Evolutionary conservation across 805 yeast species (phyloP).

Genomic region (Starmerella tilneyi): DNA sequence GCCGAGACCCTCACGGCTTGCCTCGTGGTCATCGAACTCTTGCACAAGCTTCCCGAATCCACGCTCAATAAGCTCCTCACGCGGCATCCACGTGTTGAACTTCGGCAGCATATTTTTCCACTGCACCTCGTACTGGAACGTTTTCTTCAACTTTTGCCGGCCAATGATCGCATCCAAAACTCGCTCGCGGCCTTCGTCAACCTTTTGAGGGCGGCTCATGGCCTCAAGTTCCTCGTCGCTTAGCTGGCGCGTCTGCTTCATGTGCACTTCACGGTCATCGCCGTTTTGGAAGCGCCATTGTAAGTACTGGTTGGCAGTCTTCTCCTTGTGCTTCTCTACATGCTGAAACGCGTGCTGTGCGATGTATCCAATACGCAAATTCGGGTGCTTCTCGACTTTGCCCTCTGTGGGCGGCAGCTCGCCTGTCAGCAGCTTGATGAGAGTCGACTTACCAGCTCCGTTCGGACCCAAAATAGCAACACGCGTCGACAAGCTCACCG

Average conservation of each 20-base stretch:
- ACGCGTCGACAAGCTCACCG: slow-evolving; percentile 90
- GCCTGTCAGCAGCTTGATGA: slow-evolving; percentile 86
- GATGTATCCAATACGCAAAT: slow-evolving; percentile 93
- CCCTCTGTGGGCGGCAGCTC: slow-evolving; percentile 81
- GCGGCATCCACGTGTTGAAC: slow-evolving; percentile 86
- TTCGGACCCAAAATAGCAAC: slow-evolving; percentile 95
- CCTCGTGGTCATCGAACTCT: slow-evolving; percentile 97
- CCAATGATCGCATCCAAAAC: slow-evolving; percentile 90
- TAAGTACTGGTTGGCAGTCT: slow-evolving; percentile 92
- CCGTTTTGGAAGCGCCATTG: slow-evolving; percentile 98
- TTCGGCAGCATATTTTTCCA: slow-evolving; percentile 90
- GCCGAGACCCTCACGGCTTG: slow-evolving; percentile 97
- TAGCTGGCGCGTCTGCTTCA: slow-evolving; percentile 86
- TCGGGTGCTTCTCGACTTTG: slow-evolving; percentile 93
- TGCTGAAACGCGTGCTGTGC: slow-evolving; percentile 98
- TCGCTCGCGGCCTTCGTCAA: slow-evolving; percentile 78
- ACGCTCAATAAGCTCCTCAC: slow-evolving; percentile 66
- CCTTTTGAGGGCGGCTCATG: slow-evolving; percentile 67
- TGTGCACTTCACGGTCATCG: slow-evolving; percentile 91
- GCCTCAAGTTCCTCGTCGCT: slow-evolving; percentile 65
- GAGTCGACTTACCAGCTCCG: slow-evolving; percentile 97
- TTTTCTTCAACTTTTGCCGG: slow-evolving; percentile 89
- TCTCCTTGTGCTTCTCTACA: slow-evolving; percentile 93
- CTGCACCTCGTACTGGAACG: slow-evolving; percentile 93
- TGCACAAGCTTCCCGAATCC: slow-evolving; percentile 88